Evolutionary conservation across 441 rosid genomes (phyloP).

Genomic region (Viola pubescens): DNA sequence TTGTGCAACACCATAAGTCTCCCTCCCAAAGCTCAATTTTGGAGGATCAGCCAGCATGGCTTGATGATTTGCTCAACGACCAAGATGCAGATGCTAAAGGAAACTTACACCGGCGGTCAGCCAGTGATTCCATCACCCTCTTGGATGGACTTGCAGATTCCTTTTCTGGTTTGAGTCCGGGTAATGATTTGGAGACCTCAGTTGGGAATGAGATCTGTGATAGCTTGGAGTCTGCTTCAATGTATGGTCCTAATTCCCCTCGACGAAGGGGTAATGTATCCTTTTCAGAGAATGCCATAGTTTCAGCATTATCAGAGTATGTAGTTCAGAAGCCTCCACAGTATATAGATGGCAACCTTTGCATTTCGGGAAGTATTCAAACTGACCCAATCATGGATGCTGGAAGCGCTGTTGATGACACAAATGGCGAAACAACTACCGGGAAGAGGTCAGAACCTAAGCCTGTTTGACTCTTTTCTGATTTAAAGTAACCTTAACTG

Average conservation of each 20-base stretch:
- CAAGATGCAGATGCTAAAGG: constrained; percentile 32
- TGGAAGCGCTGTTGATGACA: constrained; percentile 24
- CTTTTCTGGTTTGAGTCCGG: constrained; percentile 30
- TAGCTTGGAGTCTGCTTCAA: constrained; percentile 47
- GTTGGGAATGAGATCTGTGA: constrained; percentile 26
- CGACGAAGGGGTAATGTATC: constrained; percentile 38
- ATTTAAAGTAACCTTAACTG: not conserved
- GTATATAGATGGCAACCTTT: constrained; percentile 32
- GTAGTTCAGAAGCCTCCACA: constrained; percentile 35
- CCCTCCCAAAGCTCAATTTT: constrained; percentile 39
- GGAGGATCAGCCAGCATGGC: constrained; percentile 60
- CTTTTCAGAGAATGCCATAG: constrained; percentile 45
- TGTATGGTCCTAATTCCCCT: constrained; percentile 80
- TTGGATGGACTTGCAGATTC: constrained; percentile 38
- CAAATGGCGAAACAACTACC: constrained; percentile 31
- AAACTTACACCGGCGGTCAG: constrained; percentile 43
- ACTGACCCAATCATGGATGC: constrained; percentile 25
- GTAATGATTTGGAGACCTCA: constrained; percentile 26
- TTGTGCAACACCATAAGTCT: constrained; percentile 35
- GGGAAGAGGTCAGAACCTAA: constrained; percentile 41
- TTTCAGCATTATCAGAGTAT: constrained; percentile 56
- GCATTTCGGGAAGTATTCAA: constrained; percentile 24
- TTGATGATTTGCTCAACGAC: constrained; percentile 52
- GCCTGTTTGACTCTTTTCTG: constrained; percentile 1
- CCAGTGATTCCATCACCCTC: constrained; percentile 56